phyloP scores from a whole-genome alignment of 2,329 filamentous ascomycete genomes.

The Aspergillus persii region DNA sequence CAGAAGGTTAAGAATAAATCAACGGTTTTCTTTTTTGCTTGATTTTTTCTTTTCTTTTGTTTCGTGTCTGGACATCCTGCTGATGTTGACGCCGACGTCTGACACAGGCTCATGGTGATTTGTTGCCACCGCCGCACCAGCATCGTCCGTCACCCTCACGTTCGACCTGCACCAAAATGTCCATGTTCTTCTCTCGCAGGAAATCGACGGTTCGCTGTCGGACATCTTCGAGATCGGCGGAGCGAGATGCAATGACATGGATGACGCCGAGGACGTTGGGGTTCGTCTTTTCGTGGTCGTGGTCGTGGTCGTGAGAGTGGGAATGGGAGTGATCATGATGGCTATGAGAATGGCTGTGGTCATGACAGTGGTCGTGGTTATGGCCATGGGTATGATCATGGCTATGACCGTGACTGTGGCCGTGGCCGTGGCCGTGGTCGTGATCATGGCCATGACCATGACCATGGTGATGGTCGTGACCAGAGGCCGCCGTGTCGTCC shows the following conservation, averaged over 20 bases:
- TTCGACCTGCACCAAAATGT: constrained; percentile 85
- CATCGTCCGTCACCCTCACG: constrained; percentile 70
- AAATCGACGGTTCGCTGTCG: constrained; percentile 72
- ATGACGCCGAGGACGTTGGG: constrained; percentile 71
- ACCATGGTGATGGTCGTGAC: constrained; percentile 33
- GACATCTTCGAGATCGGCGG: constrained; percentile 77
- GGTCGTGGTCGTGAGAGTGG: constrained; percentile 27
- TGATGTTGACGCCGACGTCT: too few relatives aligned
- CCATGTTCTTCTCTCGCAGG: constrained; percentile 67
- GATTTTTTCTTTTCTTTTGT: too few relatives aligned
- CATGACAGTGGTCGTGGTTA: constrained; percentile 30
- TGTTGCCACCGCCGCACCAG: constrained; percentile 58
- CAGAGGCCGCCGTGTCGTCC: constrained; percentile 60
- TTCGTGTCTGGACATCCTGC: too few relatives aligned
- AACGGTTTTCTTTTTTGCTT: too few relatives aligned
- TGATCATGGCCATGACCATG: constrained; percentile 30
- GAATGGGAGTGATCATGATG: constrained; percentile 32
- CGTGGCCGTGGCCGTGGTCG: constrained; percentile 30
- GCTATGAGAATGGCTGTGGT: constrained; percentile 26
- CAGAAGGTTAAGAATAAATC: too few relatives aligned
- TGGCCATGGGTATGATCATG: constrained; percentile 32
- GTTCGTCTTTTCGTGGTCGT: constrained; percentile 16
- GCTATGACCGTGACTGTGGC: constrained; percentile 29
- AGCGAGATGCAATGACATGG: constrained; percentile 73
- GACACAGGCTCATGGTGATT: constrained; percentile 15